phyloP scores from a whole-genome alignment of 805 yeast genomes.

The Saccharomycopsis malanga region DNA sequence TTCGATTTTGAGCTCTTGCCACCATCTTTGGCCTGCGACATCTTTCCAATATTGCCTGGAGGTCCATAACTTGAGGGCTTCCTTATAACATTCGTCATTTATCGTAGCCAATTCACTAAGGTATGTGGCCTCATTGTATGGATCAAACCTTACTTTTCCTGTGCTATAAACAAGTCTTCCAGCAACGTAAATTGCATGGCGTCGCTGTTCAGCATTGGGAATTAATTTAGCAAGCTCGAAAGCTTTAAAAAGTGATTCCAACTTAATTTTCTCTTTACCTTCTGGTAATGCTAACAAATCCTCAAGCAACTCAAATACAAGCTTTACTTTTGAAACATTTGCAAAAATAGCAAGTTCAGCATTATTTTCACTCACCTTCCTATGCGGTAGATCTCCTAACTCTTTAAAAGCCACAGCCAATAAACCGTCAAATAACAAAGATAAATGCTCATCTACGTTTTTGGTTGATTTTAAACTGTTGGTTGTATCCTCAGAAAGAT shows the following conservation, averaged over 20 bases:
- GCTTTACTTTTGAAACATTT: neutral
- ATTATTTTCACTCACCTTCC: too few relatives aligned
- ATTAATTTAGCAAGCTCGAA: slow-evolving; percentile 2
- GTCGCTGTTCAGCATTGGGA: neutral
- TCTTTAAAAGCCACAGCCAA: neutral
- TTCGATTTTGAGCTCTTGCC: slow-evolving; percentile 45
- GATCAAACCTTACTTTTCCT: slow-evolving; percentile 41
- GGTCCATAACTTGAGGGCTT: slow-evolving; percentile 34
- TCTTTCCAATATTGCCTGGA: slow-evolving; percentile 26
- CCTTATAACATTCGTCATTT: slow-evolving; percentile 25
- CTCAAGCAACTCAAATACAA: neutral
- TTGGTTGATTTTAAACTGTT: neutral
- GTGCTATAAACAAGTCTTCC: slow-evolving; percentile 39
- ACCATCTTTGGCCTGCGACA: slow-evolving; percentile 41
- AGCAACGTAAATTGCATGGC: slow-evolving; percentile 23
- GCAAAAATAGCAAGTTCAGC: neutral
- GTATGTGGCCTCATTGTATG: slow-evolving; percentile 43
- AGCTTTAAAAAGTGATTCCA: slow-evolving; percentile 1
- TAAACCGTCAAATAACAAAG: neutral
- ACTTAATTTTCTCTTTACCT: neutral
- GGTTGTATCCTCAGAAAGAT: neutral
- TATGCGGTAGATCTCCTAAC: too few relatives aligned
- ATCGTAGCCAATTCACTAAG: slow-evolving; percentile 37
- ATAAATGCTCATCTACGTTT: neutral
- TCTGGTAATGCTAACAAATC: neutral